These are phyloP conservation scores for Phytophthora sp. DNA, from an alignment of 352 stramenopile species.

Conservation along the genomic window DNA sequence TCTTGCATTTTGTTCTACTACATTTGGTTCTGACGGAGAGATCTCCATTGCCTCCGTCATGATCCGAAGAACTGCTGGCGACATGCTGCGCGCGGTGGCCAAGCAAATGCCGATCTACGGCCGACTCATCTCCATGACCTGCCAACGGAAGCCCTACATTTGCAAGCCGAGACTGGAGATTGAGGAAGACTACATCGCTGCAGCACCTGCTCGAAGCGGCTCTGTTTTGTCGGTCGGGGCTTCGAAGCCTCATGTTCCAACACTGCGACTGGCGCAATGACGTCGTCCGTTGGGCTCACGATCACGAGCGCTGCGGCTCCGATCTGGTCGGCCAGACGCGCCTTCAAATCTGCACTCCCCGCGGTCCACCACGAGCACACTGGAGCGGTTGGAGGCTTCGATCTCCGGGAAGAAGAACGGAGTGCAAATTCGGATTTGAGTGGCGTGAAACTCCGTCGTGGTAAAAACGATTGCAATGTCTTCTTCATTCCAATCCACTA, in stretches of 20 bases:
- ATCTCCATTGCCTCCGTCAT: slow-evolving; percentile 69
- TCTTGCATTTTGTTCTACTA: no score
- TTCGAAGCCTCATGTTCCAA: slow-evolving; percentile 46
- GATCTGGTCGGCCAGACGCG: slow-evolving; percentile 49
- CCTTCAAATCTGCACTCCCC: slow-evolving; percentile 76
- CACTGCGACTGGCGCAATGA: slow-evolving; percentile 42
- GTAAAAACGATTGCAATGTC: no score
- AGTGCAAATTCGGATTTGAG: no score
- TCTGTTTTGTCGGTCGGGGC: slow-evolving; percentile 25
- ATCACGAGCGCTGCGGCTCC: slow-evolving; percentile 58
- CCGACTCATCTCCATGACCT: slow-evolving; percentile 61
- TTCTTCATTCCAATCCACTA: no score
- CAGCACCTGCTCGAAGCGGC: slow-evolving; percentile 38
- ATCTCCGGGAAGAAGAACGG: no score
- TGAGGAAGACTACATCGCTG: slow-evolving; percentile 50
- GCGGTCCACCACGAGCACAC: slow-evolving; percentile 60
- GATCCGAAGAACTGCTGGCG: slow-evolving; percentile 57
- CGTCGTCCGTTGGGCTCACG: slow-evolving; percentile 54
- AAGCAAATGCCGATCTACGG: slow-evolving; percentile 41
- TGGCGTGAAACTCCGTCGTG: no score
- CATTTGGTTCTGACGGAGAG: no score
- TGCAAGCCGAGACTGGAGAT: slow-evolving; percentile 36
- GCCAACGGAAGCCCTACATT: slow-evolving; percentile 49
- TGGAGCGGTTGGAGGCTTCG: slow-evolving; percentile 34
- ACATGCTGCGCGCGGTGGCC: slow-evolving; percentile 47